Evolutionary conservation across 2,329 filamentous ascomycete species (phyloP).

Genomic region (Chaetoscypha palmicola): DNA sequence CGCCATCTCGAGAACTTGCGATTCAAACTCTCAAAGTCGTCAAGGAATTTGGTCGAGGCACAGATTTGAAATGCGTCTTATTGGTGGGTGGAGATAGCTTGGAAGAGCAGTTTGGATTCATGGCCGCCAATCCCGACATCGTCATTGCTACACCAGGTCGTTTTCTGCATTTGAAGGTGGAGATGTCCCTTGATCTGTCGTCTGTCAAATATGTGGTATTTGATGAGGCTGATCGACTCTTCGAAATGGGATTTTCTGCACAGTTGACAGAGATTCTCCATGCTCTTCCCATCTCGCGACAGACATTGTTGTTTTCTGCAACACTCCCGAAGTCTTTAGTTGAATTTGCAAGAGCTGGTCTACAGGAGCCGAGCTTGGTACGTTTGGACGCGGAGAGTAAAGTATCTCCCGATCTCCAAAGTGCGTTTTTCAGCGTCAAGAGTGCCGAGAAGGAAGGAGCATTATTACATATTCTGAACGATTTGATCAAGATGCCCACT

Average conservation of each 20-base stretch:
- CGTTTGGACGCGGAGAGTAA: constrained; percentile 92
- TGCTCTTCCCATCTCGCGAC: constrained; percentile 72
- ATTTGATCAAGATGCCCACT: constrained; percentile 86
- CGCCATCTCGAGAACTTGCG: constrained; percentile 87
- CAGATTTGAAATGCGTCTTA: constrained; percentile 82
- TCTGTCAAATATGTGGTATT: constrained; percentile 94
- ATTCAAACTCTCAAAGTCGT: constrained; percentile 94
- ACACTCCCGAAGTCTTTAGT: constrained; percentile 90
- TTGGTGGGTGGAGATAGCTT: constrained; percentile 92
- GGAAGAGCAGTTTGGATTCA: constrained; percentile 88
- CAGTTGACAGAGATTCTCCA: constrained; percentile 91
- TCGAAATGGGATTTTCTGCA: constrained; percentile 96
- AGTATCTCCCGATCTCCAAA: constrained; percentile 91
- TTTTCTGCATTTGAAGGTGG: constrained; percentile 93
- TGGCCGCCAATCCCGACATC: constrained; percentile 93
- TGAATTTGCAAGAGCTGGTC: constrained; percentile 87
- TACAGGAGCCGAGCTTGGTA: constrained; percentile 87
- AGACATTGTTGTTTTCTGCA: constrained; percentile 91
- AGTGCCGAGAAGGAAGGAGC: constrained; percentile 90
- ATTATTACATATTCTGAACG: constrained; percentile 78
- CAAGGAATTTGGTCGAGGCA: constrained; percentile 85
- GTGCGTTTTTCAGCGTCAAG: constrained; percentile 90
- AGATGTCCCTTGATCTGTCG: constrained; percentile 88
- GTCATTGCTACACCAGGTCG: constrained; percentile 95
- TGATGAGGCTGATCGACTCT: constrained; percentile 92